Evolutionary conservation across 345 rosid species (phyloP).

Genomic region (Citrus hindsii): DNA sequence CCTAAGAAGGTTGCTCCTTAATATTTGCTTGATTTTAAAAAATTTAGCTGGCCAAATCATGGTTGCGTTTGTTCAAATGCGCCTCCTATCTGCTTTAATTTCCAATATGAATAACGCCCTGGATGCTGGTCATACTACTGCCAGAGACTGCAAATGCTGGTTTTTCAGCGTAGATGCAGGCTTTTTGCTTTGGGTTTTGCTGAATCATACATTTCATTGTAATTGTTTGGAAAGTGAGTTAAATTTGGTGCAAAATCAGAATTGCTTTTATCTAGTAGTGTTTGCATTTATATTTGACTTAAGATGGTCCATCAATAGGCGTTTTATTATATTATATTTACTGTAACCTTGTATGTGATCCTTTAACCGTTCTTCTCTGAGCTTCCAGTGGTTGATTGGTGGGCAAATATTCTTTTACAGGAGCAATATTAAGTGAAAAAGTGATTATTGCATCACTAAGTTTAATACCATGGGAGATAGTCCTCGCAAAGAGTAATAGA

Average conservation of each 20-base stretch:
- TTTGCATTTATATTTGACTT: not conserved
- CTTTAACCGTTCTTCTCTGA: not conserved
- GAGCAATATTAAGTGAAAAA: not conserved
- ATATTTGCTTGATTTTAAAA: not conserved
- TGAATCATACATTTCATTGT: not conserved
- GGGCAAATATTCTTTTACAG: not conserved
- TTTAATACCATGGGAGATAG: not conserved
- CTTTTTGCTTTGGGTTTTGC: not conserved
- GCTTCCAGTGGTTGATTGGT: not conserved
- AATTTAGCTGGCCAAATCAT: not conserved
- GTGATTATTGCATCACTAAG: not conserved
- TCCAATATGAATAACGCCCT: not conserved
- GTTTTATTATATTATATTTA: not conserved
- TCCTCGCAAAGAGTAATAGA: not conserved
- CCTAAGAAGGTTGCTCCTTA: not conserved
- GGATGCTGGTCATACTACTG: not conserved
- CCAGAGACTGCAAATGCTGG: not conserved
- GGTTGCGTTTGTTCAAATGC: not conserved
- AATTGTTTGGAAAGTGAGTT: not conserved
- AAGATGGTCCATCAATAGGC: not conserved
- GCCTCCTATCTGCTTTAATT: not conserved
- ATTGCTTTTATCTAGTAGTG: not conserved
- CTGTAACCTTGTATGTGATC: not conserved
- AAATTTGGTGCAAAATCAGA: not conserved
- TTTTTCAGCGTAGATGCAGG: not conserved